Conservation (phyloP, 2,329 filamentous ascomycete species). For the Pseudogymnoascus sp. region DNA sequence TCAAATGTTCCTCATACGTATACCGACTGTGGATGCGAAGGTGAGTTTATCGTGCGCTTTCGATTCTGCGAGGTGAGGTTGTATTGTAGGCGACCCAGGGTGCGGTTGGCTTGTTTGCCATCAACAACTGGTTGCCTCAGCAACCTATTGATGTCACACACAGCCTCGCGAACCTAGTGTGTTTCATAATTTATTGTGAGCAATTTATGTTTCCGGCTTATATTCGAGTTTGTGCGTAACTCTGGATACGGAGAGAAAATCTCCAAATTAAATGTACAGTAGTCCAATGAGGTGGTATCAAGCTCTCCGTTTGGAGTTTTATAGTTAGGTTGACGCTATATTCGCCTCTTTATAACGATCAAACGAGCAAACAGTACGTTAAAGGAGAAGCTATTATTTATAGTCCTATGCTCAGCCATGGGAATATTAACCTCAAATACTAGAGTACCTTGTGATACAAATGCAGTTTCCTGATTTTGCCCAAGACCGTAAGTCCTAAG, state of each 20-base stretch:
- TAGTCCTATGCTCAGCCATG: neutral
- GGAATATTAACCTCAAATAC: neutral
- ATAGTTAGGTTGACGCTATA: neutral
- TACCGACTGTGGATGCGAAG: constrained; percentile 3
- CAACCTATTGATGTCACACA: constrained; percentile 1
- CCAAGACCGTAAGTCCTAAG: neutral
- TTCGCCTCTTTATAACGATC: neutral
- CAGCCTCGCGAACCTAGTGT: neutral
- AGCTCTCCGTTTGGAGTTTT: neutral
- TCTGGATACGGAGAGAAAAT: constrained; percentile 1
- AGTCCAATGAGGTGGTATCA: neutral
- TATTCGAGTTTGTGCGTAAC: neutral
- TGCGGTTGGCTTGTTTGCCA: constrained; percentile 6
- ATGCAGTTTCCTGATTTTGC: neutral
- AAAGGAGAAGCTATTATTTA: neutral
- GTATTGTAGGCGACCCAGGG: constrained; percentile 5
- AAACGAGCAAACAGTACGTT: neutral
- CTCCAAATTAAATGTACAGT: neutral
- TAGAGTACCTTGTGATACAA: neutral
- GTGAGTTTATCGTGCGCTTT: constrained; percentile 3
- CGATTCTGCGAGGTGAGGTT: constrained; percentile 5
- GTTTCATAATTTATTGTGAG: constrained; percentile 6
- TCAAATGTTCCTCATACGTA: neutral
- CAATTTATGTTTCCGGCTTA: constrained; percentile 5
- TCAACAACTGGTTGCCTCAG: constrained; percentile 1